Evolutionary conservation across 2,329 filamentous ascomycete genomes (phyloP).

Genomic region (Xylaria sp.): DNA sequence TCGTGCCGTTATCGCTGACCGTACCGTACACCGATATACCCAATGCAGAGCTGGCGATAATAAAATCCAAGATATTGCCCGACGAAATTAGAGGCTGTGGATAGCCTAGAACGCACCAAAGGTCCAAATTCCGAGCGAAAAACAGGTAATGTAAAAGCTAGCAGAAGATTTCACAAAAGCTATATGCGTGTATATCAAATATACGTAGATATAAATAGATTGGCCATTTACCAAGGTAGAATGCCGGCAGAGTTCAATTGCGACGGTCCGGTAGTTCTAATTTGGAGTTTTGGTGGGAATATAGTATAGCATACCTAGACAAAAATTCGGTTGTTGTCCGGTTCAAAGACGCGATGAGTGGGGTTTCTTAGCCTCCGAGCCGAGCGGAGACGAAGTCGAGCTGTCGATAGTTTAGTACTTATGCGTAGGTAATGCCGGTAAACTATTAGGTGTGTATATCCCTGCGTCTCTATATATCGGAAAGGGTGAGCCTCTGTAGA

Average conservation of each 20-base stretch:
- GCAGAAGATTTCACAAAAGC: too few species aligned
- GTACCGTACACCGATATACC: not conserved
- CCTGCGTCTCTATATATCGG: not conserved
- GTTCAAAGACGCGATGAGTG: slow-evolving; percentile 15
- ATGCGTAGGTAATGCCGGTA: not conserved
- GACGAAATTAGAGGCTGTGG: too few species aligned
- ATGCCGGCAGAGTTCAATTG: slow-evolving; percentile 15
- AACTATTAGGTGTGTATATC: not conserved
- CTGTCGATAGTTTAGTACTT: too few species aligned
- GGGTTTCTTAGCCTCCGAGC: slow-evolving; percentile 20
- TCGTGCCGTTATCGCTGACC: not conserved
- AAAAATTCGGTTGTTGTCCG: slow-evolving; percentile 25
- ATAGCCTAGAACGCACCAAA: too few species aligned
- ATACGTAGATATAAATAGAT: not conserved
- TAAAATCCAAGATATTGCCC: too few species aligned
- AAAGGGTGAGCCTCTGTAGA: too few species aligned
- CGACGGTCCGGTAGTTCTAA: slow-evolving; percentile 20
- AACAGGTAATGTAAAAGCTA: too few species aligned
- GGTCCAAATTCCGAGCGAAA: too few species aligned
- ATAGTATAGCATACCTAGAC: not conserved
- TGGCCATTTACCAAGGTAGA: slow-evolving; percentile 7
- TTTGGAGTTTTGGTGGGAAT: slow-evolving; percentile 9
- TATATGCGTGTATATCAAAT: not conserved
- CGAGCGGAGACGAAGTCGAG: slow-evolving; percentile 8
- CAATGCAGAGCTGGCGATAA: not conserved